These are phyloP conservation scores for Collybiopsis luxurians DNA, from an alignment of 768 basidiomycete species.

Conservation along the genomic window DNA sequence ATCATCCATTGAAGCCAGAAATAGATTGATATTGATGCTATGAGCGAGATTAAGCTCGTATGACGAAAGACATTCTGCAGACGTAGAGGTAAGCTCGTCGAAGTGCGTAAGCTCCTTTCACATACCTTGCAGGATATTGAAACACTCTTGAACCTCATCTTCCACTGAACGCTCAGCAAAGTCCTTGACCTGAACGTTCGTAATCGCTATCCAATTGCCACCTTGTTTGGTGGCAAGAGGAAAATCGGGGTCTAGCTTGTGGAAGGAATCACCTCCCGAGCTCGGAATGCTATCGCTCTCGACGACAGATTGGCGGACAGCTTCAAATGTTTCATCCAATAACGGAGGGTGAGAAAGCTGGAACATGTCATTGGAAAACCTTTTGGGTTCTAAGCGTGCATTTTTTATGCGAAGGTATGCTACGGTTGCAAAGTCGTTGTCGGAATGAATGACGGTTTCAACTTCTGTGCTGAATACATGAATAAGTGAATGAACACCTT, in stretches of 20 bases:
- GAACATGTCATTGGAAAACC: neutral
- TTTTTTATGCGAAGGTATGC: conserved; percentile 83
- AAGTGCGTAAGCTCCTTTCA: neutral
- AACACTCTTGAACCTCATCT: conserved; percentile 71
- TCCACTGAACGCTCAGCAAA: conserved; percentile 44
- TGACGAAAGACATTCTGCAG: conserved; percentile 49
- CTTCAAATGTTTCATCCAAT: conserved; percentile 42
- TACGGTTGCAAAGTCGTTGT: conserved; percentile 84
- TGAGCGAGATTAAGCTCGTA: conserved; percentile 52
- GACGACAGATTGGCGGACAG: conserved; percentile 22
- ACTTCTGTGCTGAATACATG: conserved; percentile 46
- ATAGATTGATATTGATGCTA: conserved; percentile 76
- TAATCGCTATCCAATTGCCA: conserved; percentile 69
- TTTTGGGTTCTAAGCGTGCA: conserved; percentile 63
- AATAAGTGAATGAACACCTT: neutral
- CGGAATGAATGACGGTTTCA: conserved; percentile 74
- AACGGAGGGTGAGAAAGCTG: conserved; percentile 44
- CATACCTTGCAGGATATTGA: conserved; percentile 61
- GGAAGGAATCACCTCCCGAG: neutral
- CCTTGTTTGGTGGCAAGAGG: conserved; percentile 24
- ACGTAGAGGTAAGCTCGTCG: conserved; percentile 2
- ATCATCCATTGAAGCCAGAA: conserved; percentile 77
- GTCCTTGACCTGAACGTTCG: conserved; percentile 45
- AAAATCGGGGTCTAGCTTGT: neutral
- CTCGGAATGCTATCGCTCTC: conserved; percentile 3